A percentile compares a stretch with the other conserved stretches of the same genome.
Conservation (phyloP, 2,329 filamentous ascomycete genomes). For the Epichloe gansuensis region DNA sequence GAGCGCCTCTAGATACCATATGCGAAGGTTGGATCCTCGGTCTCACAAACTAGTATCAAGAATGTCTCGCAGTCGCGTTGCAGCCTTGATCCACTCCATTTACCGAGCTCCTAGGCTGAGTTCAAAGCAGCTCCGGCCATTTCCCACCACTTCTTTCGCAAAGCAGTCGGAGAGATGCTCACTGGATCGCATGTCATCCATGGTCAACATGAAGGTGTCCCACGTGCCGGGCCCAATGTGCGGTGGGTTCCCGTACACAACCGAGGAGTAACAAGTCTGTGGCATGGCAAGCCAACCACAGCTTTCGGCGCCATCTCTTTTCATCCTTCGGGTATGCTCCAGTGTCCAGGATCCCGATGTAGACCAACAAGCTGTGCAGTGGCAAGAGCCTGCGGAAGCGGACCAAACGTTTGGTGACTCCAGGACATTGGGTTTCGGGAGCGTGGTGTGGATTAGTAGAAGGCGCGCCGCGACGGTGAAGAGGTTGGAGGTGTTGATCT, state of each 20-base stretch:
- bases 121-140: conserved; percentile 17
- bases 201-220: conserved; percentile 23
- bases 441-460: conserved; percentile 30
- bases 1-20: conserved; percentile 22
- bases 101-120: conserved; percentile 25
- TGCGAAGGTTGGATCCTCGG: conserved; percentile 22
- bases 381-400: conserved; percentile 28
- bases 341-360: conserved; percentile 29
- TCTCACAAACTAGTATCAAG: conserved; percentile 24
- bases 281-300: conserved; percentile 32
- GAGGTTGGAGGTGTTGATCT: conserved; percentile 33
- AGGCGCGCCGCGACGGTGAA: conserved; percentile 32
- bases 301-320: conserved; percentile 28
- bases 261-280: conserved; percentile 31
- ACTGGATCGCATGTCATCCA: conserved; percentile 30
- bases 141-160: conserved; percentile 19
- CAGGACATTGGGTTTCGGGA: conserved; percentile 31
- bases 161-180: conserved; percentile 26
- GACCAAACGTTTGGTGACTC: conserved; percentile 33
- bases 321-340: conserved; percentile 31
- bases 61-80: conserved; percentile 19
- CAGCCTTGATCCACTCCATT: conserved; percentile 20
- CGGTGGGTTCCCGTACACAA: conserved; percentile 34
- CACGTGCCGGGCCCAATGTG: conserved; percentile 29
- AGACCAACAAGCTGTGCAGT: conserved; percentile 33